Base-by-base conservation (phyloP, 2,329 filamentous ascomycete species). In the Paradendryphiella salina region DNA sequence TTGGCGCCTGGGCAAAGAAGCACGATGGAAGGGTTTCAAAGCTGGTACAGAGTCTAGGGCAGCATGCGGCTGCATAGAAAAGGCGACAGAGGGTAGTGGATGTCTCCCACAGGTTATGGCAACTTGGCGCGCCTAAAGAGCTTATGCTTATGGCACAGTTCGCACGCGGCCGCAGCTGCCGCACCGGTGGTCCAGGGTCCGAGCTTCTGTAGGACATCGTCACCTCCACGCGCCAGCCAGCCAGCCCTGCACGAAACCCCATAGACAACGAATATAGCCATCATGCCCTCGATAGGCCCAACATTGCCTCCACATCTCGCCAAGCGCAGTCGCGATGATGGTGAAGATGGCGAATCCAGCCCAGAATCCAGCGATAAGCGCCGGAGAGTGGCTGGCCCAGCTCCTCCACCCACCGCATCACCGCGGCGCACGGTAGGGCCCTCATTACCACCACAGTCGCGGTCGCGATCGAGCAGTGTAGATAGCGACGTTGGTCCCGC, bases 281-380 rank as follows among this genome's bases (percentile, higher is more conserved):
- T 14, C 15, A 89, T 89, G 86, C 77, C 85, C 42, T 84, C 83
- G 28, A 85, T 89, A 65, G 87, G 88, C 4, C 88, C 89, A 11
- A 79, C 85, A 53, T 72, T 91, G 18, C 88, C 89, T 10, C 80
- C 87, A 4, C 84, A 88, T 55, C 79, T 87, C 34, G 61, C 79
- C 9, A 78, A 82, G 70, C 66, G 74, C 56, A 74, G 83, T 79
- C 75, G 75, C 71, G 60, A 79, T 58, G 71, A 75, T 50, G 73
- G 79, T 26, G 75, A 74, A 52, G 34, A 43, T 71, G 48, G 70
- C 72, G 72, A 67, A 62, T 56, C 70, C 5, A 69, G 68, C 54
- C 72, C 76, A 61, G 72, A 76, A 31, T 68, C 66, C 15, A 69
- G 70, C 56, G 75, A 77, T 53, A 82, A 83, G 70, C 77, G 79